phyloP scores from a whole-genome alignment of 768 basidiomycete species.

The Dioszegia crocea region DNA sequence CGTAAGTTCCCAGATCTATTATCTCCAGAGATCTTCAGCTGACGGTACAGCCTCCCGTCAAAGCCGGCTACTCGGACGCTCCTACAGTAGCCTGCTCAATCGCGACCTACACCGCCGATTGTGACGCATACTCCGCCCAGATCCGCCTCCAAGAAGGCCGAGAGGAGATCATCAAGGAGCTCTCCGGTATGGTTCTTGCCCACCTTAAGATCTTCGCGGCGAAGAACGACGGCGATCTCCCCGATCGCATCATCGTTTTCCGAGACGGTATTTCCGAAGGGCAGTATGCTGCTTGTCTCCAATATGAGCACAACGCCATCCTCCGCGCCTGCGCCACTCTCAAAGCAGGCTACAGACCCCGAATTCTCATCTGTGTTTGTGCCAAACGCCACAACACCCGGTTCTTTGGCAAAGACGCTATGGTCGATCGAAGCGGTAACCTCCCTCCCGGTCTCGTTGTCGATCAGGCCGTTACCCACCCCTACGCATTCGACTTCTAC shows the following conservation, averaged over 20 bases:
- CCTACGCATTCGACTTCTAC: constrained; percentile 49
- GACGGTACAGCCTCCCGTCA: constrained; percentile 37
- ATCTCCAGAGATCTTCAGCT: constrained; percentile 3
- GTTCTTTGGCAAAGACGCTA: constrained; percentile 35
- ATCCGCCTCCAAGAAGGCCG: constrained; percentile 47
- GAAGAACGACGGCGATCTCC: constrained; percentile 28
- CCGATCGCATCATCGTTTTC: constrained; percentile 48
- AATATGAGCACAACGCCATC: constrained; percentile 45
- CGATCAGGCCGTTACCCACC: constrained; percentile 41
- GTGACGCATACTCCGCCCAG: constrained; percentile 34
- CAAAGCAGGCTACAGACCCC: constrained; percentile 26
- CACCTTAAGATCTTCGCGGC: constrained; percentile 44
- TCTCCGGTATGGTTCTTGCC: constrained; percentile 39
- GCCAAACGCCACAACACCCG: constrained; percentile 48
- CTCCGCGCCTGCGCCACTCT: constrained; percentile 33
- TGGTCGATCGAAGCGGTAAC: constrained; percentile 42
- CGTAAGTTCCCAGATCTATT: not conserved
- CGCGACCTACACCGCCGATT: constrained; percentile 46
- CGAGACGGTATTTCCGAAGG: constrained; percentile 49
- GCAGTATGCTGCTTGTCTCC: constrained; percentile 46
- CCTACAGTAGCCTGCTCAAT: constrained; percentile 50
- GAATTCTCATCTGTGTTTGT: constrained; percentile 38
- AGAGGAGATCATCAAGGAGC: constrained; percentile 46
- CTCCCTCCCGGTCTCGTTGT: constrained; percentile 42
- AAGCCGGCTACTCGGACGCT: constrained; percentile 28